phyloP scores from a whole-genome alignment of 2,329 filamentous ascomycete genomes.

The Plenodomus lindquistii region DNA sequence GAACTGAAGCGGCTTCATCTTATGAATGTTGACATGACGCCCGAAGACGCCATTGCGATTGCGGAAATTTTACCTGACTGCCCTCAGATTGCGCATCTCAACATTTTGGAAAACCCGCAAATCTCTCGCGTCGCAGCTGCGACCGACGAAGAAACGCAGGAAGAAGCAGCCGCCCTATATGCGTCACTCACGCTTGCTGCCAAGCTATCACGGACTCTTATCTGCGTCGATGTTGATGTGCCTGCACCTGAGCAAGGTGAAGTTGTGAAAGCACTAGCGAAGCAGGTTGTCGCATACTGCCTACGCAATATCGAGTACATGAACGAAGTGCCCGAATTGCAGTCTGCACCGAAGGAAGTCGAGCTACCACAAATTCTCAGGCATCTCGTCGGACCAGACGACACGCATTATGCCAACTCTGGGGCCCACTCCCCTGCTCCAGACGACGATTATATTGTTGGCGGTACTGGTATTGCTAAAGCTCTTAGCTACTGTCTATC shows the following conservation, averaged over 20 bases:
- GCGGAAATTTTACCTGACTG: slow-evolving; percentile 90
- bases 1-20: slow-evolving; percentile 84
- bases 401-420: slow-evolving; percentile 54
- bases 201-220: slow-evolving; percentile 77
- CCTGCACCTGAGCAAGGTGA: slow-evolving; percentile 82
- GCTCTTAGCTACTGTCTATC: slow-evolving; percentile 88
- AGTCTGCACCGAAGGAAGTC: slow-evolving; percentile 55
- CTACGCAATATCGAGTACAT: slow-evolving; percentile 86
- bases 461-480: slow-evolving; percentile 92
- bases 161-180: slow-evolving; percentile 92
- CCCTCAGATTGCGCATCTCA: slow-evolving; percentile 79
- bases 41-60: slow-evolving; percentile 87
- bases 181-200: slow-evolving; percentile 88
- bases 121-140: slow-evolving; percentile 73
- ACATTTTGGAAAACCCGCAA: slow-evolving; percentile 78
- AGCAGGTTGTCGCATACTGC: slow-evolving; percentile 93
- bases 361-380: slow-evolving; percentile 81
- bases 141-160: slow-evolving; percentile 76
- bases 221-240: slow-evolving; percentile 90
- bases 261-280: slow-evolving; percentile 86
- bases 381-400: slow-evolving; percentile 77
- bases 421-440: slow-evolving; percentile 72
- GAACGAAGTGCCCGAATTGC: slow-evolving; percentile 65
- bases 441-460: slow-evolving; percentile 94
- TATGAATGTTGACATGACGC: slow-evolving; percentile 77